Conservation (phyloP, 768 basidiomycete genomes). For the Boletus eberwhitei region DNA sequence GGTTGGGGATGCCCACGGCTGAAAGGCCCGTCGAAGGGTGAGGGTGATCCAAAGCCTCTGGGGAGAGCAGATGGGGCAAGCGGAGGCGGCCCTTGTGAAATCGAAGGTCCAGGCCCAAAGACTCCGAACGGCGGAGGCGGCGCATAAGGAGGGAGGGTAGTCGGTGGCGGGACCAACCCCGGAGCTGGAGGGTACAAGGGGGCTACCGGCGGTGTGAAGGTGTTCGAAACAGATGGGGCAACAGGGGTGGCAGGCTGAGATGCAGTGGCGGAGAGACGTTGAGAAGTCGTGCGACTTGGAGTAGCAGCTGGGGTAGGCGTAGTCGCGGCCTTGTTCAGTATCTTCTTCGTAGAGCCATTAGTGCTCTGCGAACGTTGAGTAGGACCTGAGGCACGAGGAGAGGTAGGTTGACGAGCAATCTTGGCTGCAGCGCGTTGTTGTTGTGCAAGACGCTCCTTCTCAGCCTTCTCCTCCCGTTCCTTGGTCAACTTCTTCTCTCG, state of each 20-base stretch:
- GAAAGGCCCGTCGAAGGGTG: constrained; percentile 52
- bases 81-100: constrained; percentile 43
- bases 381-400: constrained; percentile 50
- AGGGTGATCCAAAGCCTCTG: constrained; percentile 48
- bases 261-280: constrained; percentile 32
- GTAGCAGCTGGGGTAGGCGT: constrained; percentile 31
- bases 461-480: constrained; percentile 59
- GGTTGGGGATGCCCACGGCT: constrained; percentile 40
- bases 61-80: constrained; percentile 55
- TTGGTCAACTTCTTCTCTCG: constrained; percentile 63
- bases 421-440: constrained; percentile 51
- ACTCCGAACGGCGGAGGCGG: constrained; percentile 49
- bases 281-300: constrained; percentile 36
- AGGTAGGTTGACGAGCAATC: constrained; percentile 47
- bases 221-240: constrained; percentile 24
- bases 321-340: constrained; percentile 45
- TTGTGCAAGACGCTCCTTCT: constrained; percentile 43
- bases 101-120: constrained; percentile 44
- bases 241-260: constrained; percentile 50
- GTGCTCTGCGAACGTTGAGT: constrained; percentile 45
- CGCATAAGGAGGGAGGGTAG: constrained; percentile 52
- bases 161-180: constrained; percentile 42
- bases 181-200: constrained; percentile 47
- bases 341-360: constrained; percentile 59
- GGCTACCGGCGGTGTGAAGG: constrained; percentile 43